Evolutionary conservation across 1,139 yeast genomes (phyloP).

Genomic region (Candida neerlandica): DNA sequence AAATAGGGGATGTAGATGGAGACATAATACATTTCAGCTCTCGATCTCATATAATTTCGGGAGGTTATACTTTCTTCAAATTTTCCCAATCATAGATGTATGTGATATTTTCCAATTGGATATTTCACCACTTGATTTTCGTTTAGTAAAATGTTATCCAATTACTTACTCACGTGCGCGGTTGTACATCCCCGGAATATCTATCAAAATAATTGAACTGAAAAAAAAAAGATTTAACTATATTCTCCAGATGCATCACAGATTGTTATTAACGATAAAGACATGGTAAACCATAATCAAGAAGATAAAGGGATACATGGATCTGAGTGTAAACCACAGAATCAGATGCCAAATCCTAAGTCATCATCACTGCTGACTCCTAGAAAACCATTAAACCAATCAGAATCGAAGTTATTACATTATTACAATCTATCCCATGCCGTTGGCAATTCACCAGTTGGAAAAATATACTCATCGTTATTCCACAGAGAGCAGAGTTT

Average conservation of each 20-base stretch:
- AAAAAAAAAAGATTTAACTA: background rate
- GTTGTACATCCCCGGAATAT: background rate
- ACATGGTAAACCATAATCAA: background rate
- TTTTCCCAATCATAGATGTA: too few species aligned
- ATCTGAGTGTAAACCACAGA: background rate
- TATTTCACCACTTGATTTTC: too few species aligned
- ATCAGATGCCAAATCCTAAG: background rate
- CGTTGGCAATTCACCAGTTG: conserved; percentile 24
- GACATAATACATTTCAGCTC: too few species aligned
- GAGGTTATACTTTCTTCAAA: too few species aligned
- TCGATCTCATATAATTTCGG: too few species aligned
- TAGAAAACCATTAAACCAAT: conserved; percentile 14
- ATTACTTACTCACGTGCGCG: background rate
- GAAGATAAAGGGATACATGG: too few species aligned
- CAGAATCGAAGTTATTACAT: conserved; percentile 29
- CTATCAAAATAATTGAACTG: background rate
- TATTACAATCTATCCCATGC: conserved; percentile 35
- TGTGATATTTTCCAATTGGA: too few species aligned
- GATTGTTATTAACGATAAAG: background rate
- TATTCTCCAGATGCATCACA: background rate
- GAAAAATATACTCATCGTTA: conserved; percentile 27
- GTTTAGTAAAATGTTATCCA: too few species aligned
- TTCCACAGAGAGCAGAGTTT: conserved; percentile 25
- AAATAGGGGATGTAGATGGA: too few species aligned
- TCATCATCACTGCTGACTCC: background rate